Evolutionary conservation across 768 basidiomycete species (phyloP).

Genomic region (Obba rivulosa): DNA sequence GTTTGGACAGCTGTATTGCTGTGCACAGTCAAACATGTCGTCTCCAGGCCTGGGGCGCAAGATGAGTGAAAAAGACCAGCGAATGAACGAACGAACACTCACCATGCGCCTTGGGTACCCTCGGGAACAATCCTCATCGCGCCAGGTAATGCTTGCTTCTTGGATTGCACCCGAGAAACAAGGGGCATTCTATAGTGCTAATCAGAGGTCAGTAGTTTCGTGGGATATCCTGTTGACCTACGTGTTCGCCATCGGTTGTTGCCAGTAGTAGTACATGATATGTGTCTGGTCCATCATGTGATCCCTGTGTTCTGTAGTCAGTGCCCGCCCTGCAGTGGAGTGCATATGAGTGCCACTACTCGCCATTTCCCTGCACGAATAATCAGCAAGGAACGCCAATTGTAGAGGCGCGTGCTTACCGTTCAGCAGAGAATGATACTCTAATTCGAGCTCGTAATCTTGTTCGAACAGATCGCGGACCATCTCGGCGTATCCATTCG

Average conservation of each 20-base stretch:
- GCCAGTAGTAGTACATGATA: constrained; percentile 64
- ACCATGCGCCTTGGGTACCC: constrained; percentile 58
- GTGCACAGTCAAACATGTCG: constrained; percentile 52
- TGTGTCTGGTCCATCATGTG: constrained; percentile 73
- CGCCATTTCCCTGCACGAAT: constrained; percentile 51
- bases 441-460: constrained; percentile 54
- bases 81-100: not conserved
- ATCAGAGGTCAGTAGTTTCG: not conserved
- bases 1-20: constrained; percentile 40
- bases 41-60: constrained; percentile 54
- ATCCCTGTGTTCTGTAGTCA: constrained; percentile 10
- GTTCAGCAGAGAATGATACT: constrained; percentile 55
- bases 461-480: constrained; percentile 53
- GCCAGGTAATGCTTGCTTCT: constrained; percentile 55
- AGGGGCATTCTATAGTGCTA: constrained; percentile 39
- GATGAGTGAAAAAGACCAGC: not conserved
- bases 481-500: constrained; percentile 51
- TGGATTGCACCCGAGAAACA: constrained; percentile 45
- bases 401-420: constrained; percentile 28
- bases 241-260: constrained; percentile 64
- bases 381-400: not conserved
- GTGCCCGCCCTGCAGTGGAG: not conserved
- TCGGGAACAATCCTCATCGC: constrained; percentile 61
- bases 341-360: constrained; percentile 35
- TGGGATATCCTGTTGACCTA: constrained; percentile 18